A percentile compares a stretch with the other conserved stretches of the same genome.
Evolutionary conservation across 306 rosid species (phyloP).

Genomic region (Cucurbita maxima): DNA sequence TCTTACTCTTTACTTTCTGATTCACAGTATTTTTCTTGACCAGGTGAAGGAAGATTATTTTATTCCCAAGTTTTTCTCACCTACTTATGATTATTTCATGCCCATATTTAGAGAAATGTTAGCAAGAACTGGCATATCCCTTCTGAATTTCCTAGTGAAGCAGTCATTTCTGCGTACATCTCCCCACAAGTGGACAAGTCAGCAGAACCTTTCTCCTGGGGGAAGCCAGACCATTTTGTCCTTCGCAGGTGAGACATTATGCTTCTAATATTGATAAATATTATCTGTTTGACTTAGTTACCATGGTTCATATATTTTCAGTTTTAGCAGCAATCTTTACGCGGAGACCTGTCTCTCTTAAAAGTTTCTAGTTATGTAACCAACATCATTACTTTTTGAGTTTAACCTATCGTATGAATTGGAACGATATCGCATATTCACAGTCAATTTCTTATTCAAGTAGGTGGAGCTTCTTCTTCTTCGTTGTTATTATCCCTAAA

Average conservation of each 20-base stretch:
- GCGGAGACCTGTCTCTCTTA: neutral
- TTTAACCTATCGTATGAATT: neutral
- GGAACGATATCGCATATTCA: neutral
- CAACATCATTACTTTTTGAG: neutral
- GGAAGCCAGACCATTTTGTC: conserved; percentile 89
- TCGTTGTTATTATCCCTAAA: neutral
- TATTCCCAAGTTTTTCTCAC: neutral
- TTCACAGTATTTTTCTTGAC: conserved; percentile 6
- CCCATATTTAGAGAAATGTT: conserved; percentile 60
- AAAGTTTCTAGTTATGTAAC: neutral
- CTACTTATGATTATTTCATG: neutral
- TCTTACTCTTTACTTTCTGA: neutral
- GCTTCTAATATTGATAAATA: neutral
- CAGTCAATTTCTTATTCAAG: neutral
- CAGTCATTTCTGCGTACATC: conserved; percentile 64
- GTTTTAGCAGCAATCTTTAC: neutral
- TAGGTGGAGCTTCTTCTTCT: neutral
- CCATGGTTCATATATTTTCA: neutral
- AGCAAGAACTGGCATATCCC: conserved; percentile 99
- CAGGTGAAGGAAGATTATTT: neutral
- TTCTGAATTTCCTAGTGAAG: conserved; percentile 71
- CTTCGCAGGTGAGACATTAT: conserved; percentile 68
- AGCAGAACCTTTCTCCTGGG: conserved; percentile 77
- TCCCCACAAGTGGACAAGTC: conserved; percentile 82
- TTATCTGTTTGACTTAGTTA: neutral